These are phyloP conservation scores for Pouteria glomerata DNA, from an alignment of 148 eudicot genomes.

Conservation along the genomic window DNA sequence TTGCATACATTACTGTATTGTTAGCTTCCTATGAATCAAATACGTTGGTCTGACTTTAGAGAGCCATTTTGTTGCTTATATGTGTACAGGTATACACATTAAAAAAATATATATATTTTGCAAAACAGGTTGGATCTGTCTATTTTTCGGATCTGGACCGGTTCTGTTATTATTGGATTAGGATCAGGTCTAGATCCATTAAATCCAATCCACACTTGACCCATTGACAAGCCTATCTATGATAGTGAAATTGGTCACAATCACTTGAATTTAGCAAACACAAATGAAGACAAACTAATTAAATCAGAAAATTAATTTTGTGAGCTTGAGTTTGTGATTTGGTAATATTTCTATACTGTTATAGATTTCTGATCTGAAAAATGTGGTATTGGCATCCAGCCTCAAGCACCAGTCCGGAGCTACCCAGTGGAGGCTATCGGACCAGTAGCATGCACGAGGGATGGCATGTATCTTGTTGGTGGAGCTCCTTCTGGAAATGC, in stretches of 20 bases:
- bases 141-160: too few species aligned
- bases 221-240: too few species aligned
- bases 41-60: too few species aligned
- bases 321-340: background rate
- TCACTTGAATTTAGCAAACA: background rate
- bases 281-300: background rate
- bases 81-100: too few species aligned
- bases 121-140: too few species aligned
- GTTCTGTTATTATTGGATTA: too few species aligned
- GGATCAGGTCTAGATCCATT: too few species aligned
- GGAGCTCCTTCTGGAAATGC: constrained; percentile 23
- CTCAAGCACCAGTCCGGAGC: constrained; percentile 15
- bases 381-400: constrained; percentile 6
- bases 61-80: too few species aligned
- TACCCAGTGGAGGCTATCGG: constrained; percentile 19
- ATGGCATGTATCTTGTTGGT: constrained; percentile 23
- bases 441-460: constrained; percentile 17
- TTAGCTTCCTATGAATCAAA: too few species aligned
- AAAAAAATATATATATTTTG: too few species aligned
- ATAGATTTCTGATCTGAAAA: background rate
- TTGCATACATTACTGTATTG: too few species aligned
- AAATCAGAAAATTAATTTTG: background rate
- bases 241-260: background rate
- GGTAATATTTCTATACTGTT: background rate
- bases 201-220: too few species aligned